Base-by-base conservation (phyloP, 208 protist genomes). In the Leishmania tarentolae region DNA sequence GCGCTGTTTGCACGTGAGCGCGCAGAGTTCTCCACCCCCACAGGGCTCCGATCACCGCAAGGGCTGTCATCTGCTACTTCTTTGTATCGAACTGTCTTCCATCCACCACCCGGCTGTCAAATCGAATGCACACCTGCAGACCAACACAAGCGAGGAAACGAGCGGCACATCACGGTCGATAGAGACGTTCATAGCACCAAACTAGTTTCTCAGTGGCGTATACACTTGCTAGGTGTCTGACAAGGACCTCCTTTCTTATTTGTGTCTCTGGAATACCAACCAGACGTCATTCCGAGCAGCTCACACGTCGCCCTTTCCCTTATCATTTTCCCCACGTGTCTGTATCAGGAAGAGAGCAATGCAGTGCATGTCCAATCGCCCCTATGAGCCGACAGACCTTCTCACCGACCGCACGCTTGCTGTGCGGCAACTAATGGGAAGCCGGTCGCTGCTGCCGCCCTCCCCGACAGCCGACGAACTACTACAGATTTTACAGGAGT, bases 371-470 rank as follows among this genome's bases (percentile, higher is more conserved):
- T 77, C 70, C 28, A 79, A 31, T 61, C 82, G 61, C 19, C 61
- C 71, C 21, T 50, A n/a, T 52, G 21, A 70, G 3, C 57, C 63
- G 28, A 53, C 56, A 3, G 15, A n/a, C n/a, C 5, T 46, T 24
- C 75, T 77, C 24, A 47, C 53, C 3, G 78, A 75, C 35, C 65
- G 83, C 70, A 85, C 87, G 6, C 71, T 78, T 37, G 68, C 73
- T 21, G 83, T 87, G 24, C 79, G 88, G 61, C 76, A 80, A 4
- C 53, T 88, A 31, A 74, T 71, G 5, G 53, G 80, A 24, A 72
- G 74, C 37, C 80, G 80, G 15, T 93, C 90, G 42, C 79, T 85
- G 17, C 75, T 91, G 7, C 90, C 87, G 44, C 75, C 86, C 7
- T 75, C 88, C 7, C 84, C 81, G 53, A 72, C 84, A 13, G 65